Evolutionary conservation across 139 green algal genomes (phyloP).

Genomic region (Closterium sp.): DNA sequence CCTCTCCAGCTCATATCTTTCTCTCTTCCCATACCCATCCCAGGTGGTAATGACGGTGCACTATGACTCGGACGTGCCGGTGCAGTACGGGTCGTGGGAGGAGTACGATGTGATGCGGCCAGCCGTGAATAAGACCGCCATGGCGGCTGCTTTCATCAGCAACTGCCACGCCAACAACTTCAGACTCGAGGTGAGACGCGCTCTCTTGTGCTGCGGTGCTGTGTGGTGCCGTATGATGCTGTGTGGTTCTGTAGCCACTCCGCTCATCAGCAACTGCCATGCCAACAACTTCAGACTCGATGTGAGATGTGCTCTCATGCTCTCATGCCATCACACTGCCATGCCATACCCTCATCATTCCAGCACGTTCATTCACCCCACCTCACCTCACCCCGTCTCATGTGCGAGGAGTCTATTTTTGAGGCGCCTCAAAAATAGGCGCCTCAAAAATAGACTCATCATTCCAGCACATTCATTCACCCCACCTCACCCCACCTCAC

Average conservation of each 20-base stretch:
- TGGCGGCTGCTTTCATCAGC: slow-evolving; percentile 37
- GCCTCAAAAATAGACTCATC: no score
- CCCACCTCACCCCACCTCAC: not conserved
- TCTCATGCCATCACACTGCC: no score
- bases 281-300: slow-evolving; percentile 45
- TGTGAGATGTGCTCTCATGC: no score
- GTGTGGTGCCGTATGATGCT: no score
- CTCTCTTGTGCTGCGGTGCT: no score
- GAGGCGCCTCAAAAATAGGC: no score
- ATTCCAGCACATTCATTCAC: no score
- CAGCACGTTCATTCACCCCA: no score
- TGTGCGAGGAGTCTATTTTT: no score
- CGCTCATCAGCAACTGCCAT: slow-evolving; percentile 50
- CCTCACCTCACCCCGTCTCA: no score
- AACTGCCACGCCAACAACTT: slow-evolving; percentile 51
- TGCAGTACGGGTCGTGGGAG: slow-evolving; percentile 48
- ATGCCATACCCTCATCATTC: no score
- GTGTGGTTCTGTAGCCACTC: slow-evolving; percentile 9
- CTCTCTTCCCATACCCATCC: not conserved
- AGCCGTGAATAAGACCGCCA: not conserved
- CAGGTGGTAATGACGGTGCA: slow-evolving; percentile 47
- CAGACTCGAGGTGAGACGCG: slow-evolving; percentile 16
- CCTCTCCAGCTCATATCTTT: not conserved
- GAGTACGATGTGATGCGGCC: slow-evolving; percentile 48
- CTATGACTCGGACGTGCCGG: slow-evolving; percentile 40